Evolutionary conservation across 805 yeast species (phyloP).

Genomic region (Wickerhamomyces pijperi): DNA sequence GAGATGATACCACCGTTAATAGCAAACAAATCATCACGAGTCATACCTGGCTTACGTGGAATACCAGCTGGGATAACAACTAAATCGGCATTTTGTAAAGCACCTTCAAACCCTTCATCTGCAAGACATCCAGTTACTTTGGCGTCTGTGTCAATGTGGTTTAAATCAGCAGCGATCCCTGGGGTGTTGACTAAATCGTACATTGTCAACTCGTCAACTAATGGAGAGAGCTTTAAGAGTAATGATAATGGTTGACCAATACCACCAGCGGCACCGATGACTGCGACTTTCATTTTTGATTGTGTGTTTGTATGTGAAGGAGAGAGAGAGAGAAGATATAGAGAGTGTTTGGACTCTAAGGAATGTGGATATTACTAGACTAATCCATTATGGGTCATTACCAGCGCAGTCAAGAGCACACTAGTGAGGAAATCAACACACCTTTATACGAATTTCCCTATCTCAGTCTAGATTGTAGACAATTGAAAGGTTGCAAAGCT

Average conservation of each 20-base stretch:
- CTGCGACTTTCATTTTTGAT: conserved; percentile 45
- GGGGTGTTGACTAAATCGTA: conserved; percentile 70
- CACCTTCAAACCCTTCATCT: conserved; percentile 55
- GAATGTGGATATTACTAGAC: too few species aligned
- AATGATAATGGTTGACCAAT: conserved; percentile 65
- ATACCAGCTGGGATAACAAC: conserved; percentile 87
- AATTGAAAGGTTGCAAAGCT: too few species aligned
- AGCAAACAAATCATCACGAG: conserved; percentile 76
- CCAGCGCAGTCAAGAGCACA: too few species aligned
- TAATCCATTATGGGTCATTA: too few species aligned
- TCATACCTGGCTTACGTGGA: conserved; percentile 85
- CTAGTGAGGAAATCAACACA: too few species aligned
- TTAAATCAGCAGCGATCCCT: conserved; percentile 73
- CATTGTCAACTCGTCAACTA: conserved; percentile 57
- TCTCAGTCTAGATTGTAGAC: too few species aligned
- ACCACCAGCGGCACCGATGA: conserved; percentile 81
- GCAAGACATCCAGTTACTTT: conserved; percentile 54
- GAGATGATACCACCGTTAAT: conserved; percentile 76
- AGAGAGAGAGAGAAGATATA: too few species aligned
- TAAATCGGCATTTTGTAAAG: conserved; percentile 71
- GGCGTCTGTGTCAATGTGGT: conserved; percentile 71
- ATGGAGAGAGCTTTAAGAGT: conserved; percentile 59
- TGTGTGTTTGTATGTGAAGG: background rate
- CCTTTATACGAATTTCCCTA: too few species aligned
- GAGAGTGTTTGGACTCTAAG: too few species aligned